A percentile compares a stretch with the other conserved stretches of the same genome.
Conservation (phyloP, 768 basidiomycete species). For the Tricholoma matsutake region DNA sequence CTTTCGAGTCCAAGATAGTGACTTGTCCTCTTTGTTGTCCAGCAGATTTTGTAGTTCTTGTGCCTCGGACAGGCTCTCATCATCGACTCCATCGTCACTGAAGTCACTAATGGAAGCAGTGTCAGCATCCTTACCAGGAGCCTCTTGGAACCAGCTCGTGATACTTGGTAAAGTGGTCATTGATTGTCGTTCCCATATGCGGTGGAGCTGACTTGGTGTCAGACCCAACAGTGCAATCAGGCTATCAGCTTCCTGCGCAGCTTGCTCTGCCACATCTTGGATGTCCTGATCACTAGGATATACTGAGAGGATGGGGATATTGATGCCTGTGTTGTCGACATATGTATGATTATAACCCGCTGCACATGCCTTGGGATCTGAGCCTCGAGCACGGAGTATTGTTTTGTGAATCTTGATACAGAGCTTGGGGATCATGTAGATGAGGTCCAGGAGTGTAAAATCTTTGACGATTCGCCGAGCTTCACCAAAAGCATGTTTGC, state of each 20-base stretch:
- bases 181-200: not conserved
- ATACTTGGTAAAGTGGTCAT: not conserved
- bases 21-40: not conserved
- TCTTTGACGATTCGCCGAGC: conserved; percentile 30
- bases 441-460: conserved; percentile 32
- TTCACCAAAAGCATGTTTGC: conserved; percentile 18
- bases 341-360: conserved; percentile 18
- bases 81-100: not conserved
- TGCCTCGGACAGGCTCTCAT: not conserved
- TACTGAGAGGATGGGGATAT: conserved; percentile 14
- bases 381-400: conserved; percentile 6
- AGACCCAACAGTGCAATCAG: conserved; percentile 20
- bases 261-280: conserved; percentile 5
- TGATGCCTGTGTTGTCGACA: conserved; percentile 4
- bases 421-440: conserved; percentile 17
- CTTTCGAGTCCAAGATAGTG: not conserved
- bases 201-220: not conserved
- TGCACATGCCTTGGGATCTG: conserved; percentile 19
- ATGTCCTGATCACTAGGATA: conserved; percentile 17
- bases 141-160: not conserved
- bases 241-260: conserved; percentile 18
- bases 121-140: not conserved
- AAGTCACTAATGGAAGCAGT: too few species aligned
- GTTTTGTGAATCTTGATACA: conserved; percentile 21
- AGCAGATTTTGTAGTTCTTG: not conserved